Evolutionary conservation across 2,329 filamentous ascomycete genomes (phyloP), one percentile per base, ranked within the genome.

Genomic region (Clonostachys sp.): DNA sequence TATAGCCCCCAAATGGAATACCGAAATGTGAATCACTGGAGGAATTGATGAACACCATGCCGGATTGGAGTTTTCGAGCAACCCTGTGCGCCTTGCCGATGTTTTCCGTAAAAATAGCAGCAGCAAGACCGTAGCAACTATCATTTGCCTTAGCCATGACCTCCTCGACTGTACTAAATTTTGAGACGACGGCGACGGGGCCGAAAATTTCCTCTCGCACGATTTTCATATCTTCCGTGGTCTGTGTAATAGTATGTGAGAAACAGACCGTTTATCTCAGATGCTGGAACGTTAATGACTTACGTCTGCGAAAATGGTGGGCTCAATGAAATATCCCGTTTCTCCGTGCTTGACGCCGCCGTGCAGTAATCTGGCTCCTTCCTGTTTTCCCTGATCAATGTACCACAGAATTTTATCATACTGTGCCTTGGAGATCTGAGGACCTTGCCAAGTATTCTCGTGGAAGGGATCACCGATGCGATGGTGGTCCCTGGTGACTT

Each of bases 391-490:
- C 4, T 36, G 16, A 17, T 86, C 74, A 46, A 88, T 80, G 62
- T 84, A 88, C 2, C 72, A 73, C 13, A 87, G 70, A 4, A 89
- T 75, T 13, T 78, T 70, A 43, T 86, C 81, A 55, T 80, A 82
- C 57, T 87, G 84, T 20, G 70, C 61, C 62, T 81, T 81, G 10
- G 79, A 81, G 46, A 85, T 78, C 58, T 56, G 54, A 6, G 54
- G 54, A 16, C 54, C 54, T 41, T 56, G 54, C 49, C 49, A 53
- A 4, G 49, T 84, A 4, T 50, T 48, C 5, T 38, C 17, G 17
- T 43, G 30, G 47, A 46, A 53, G 16, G 48, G 24, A 30, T 30
- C 24, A 30, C 24, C 24, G 24, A 30, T 30, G 24, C 24, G 24
- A 30, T 10, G 24, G 4, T 30, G 24, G 24, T 30, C 24, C 9